A percentile compares a stretch with the other conserved stretches of the same genome.
These are phyloP conservation scores for Talaromyces rugulosus DNA, from an alignment of 2,329 filamentous ascomycete species.

Conservation along the genomic window DNA sequence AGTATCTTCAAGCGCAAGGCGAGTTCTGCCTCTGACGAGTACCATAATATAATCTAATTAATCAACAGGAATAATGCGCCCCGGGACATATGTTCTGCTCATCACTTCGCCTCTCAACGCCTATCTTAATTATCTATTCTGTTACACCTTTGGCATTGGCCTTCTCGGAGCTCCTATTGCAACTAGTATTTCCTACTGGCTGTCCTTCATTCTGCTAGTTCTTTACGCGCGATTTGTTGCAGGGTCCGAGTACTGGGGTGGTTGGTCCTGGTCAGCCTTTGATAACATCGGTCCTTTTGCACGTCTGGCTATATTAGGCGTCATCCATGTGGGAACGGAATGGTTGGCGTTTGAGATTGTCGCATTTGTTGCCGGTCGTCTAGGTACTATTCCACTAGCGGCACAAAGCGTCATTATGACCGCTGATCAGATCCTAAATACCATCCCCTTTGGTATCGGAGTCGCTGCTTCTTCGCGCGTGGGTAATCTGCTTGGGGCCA, in stretches of 20 bases:
- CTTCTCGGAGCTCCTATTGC: constrained; percentile 76
- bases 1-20: constrained; percentile 57
- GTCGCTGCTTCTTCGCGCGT: constrained; percentile 74
- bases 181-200: constrained; percentile 81
- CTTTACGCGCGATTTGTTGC: constrained; percentile 67
- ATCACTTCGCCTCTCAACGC: constrained; percentile 59
- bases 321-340: constrained; percentile 82
- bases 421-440: constrained; percentile 77
- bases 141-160: constrained; percentile 66
- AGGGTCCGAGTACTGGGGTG: constrained; percentile 76
- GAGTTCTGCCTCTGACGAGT: not conserved
- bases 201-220: constrained; percentile 71
- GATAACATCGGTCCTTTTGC: constrained; percentile 67
- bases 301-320: constrained; percentile 68
- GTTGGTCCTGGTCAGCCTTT: constrained; percentile 61
- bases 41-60: not conserved
- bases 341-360: constrained; percentile 97
- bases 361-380: constrained; percentile 71
- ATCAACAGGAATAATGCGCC: constrained; percentile 56
- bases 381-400: constrained; percentile 75
- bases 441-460: constrained; percentile 80
- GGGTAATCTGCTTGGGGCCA: constrained; percentile 73
- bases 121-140: constrained; percentile 61
- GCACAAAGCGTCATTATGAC: constrained; percentile 90
- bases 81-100: constrained; percentile 59